Conservation (phyloP, 768 basidiomycete species). For the Hirschioporus abietinus region DNA sequence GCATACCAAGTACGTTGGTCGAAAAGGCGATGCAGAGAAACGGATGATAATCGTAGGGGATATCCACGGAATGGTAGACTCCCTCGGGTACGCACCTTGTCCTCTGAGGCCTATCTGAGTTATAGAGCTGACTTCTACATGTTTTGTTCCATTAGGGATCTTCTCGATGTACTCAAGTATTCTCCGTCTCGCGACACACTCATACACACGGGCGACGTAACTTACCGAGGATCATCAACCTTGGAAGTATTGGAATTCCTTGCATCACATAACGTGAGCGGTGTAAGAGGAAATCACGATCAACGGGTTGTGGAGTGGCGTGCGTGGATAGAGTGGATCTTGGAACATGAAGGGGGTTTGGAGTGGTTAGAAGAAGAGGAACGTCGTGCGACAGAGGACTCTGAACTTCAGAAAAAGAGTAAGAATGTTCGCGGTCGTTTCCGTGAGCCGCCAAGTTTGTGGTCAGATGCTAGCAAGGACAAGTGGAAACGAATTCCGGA, state of each 20-base stretch:
- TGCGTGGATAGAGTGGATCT: constrained; percentile 80
- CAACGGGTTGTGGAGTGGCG: constrained; percentile 89
- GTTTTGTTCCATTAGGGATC: constrained; percentile 38
- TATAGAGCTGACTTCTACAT: constrained; percentile 9
- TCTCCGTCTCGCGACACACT: constrained; percentile 57
- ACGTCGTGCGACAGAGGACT: constrained; percentile 30
- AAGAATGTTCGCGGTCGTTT: constrained; percentile 23
- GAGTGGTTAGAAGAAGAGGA: constrained; percentile 56
- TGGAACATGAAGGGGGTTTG: constrained; percentile 36
- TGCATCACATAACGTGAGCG: constrained; percentile 55
- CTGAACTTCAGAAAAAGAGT: too few species aligned
- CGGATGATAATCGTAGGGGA: constrained; percentile 82
- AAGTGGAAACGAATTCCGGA: constrained; percentile 48
- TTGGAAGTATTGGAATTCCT: constrained; percentile 61
- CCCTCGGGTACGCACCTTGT: constrained; percentile 50
- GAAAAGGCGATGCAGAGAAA: constrained; percentile 41
- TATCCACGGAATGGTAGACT: constrained; percentile 74
- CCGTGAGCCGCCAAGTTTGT: constrained; percentile 20
- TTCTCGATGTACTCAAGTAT: constrained; percentile 61
- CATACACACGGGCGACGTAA: constrained; percentile 79
- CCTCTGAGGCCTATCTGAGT: neutral
- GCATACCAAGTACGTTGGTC: neutral
- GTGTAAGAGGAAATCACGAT: constrained; percentile 94
- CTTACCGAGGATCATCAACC: constrained; percentile 68
- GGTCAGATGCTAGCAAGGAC: constrained; percentile 18